Evolutionary conservation across 1,284 basidiomycete genomes (phyloP).

Genomic region (Cryptococcus sp.): DNA sequence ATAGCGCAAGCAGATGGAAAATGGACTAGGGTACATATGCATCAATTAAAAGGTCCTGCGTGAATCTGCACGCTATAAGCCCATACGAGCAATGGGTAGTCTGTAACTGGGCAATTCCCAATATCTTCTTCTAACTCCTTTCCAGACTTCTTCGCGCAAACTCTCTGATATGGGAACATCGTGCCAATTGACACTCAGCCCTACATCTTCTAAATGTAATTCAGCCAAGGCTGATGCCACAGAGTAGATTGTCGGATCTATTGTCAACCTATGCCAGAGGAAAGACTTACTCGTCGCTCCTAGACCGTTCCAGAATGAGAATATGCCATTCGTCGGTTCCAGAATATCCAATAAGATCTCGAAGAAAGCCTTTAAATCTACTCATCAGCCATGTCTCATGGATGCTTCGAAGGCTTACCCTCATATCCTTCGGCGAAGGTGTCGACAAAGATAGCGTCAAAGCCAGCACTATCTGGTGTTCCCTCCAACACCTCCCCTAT

Average conservation of each 20-base stretch:
- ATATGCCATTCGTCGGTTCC: constrained; percentile 68
- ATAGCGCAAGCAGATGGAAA: constrained; percentile 42
- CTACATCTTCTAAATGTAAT: constrained; percentile 76
- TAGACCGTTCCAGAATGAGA: constrained; percentile 95
- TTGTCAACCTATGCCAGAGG: neutral
- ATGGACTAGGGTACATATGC: constrained; percentile 26
- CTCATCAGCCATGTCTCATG: neutral
- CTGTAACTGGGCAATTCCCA: constrained; percentile 48
- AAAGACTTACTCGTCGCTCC: constrained; percentile 76
- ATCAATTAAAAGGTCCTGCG: neutral
- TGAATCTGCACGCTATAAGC: no score
- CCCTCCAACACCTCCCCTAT: constrained; percentile 37
- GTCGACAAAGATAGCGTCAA: constrained; percentile 91
- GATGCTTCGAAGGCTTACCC: constrained; percentile 48
- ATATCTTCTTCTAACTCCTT: constrained; percentile 45
- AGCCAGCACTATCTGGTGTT: constrained; percentile 52
- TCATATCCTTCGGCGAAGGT: constrained; percentile 87
- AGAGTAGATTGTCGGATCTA: constrained; percentile 83
- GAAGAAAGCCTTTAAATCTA: constrained; percentile 78
- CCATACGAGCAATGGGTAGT: constrained; percentile 43
- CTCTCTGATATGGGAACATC: constrained; percentile 44
- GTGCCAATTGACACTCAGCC: constrained; percentile 51
- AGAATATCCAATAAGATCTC: constrained; percentile 74
- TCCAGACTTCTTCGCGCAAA: constrained; percentile 47
- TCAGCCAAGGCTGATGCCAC: constrained; percentile 84